Evolutionary conservation across 73 alveolate genomes (phyloP), one percentile per base, ranked within the genome.

Genomic region (Durusdinium trenchii): DNA sequence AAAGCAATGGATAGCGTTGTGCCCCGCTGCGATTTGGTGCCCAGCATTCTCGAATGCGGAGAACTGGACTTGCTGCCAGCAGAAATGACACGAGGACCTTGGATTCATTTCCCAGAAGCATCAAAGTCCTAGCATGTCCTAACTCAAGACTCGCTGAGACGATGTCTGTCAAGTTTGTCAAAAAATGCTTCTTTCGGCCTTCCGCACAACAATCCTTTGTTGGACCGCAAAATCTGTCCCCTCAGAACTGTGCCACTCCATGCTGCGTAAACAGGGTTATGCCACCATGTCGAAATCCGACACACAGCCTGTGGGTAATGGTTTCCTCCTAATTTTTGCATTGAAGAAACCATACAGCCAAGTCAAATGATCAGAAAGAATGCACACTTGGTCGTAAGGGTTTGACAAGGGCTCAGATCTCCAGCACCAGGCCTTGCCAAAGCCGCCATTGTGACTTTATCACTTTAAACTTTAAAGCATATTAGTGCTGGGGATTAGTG

Each of bases 51-150:
- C 95, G 96, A 46, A 69, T 52, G 57, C 98, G 98, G 69, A 91
- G 79, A 57, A 91, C 57, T 50, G 98, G 90, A 71, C 87, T 91
- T 10, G 98, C 43, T 18, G 98, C 81, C 35, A 91, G 57, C 51
- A 91, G 69, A 54, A 91, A 91, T 18, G 98, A 91, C 54, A 71
- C 54, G 61, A 67, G 75, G 54, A 91, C 98, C 98, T 91, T 82
- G 14, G 54, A 52, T 60, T 60, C 30, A 23, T 12, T 23, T 23
- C 73, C 30, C 73, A 23, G 73, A 23, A 60, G 6, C 73, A 60
- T 23, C n/a, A 32, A 60, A 60, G 73, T 60, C 73, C 30, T 32
- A 60, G 30, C n/a, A 60, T 23, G 30, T 32, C n/a, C n/a, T n/a
- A n/a, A n/a, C n/a, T n/a, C n/a, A n/a, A n/a, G n/a, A n/a, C n/a